Evolutionary conservation across 148 eudicot species (phyloP).

Genomic region (Drosera capensis): DNA sequence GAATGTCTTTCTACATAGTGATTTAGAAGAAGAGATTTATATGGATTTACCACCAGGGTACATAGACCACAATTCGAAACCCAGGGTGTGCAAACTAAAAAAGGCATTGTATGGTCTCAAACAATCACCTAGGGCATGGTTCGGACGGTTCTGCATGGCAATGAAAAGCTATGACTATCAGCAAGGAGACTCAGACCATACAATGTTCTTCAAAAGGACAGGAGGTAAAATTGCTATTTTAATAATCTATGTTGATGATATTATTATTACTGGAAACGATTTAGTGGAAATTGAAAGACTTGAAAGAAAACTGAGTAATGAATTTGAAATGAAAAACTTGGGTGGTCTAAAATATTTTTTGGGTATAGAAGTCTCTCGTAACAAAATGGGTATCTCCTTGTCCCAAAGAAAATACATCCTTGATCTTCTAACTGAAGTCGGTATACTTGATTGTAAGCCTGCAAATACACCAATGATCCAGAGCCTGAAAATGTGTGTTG

Average conservation of each 20-base stretch:
- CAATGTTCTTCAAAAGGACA: not conserved
- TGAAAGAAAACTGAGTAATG: not conserved
- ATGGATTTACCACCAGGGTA: constrained; percentile 2
- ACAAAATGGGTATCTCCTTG: not conserved
- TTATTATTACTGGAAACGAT: constrained; percentile 1
- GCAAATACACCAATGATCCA: not conserved
- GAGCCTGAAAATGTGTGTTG: no score
- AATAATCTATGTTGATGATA: constrained; percentile 1
- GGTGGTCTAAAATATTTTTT: constrained; percentile 1
- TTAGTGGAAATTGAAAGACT: not conserved
- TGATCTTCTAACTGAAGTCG: not conserved
- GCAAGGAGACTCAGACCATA: constrained; percentile 4
- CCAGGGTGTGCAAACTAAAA: not conserved
- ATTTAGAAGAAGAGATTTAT: not conserved
- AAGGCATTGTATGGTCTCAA: not conserved
- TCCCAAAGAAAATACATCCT: not conserved
- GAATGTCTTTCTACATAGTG: not conserved
- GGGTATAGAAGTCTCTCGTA: not conserved
- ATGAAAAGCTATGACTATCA: not conserved
- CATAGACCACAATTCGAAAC: not conserved
- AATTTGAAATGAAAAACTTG: not conserved
- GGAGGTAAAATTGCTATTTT: not conserved
- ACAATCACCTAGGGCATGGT: constrained; percentile 2
- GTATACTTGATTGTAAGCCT: not conserved
- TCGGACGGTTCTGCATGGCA: not conserved